Conservation (phyloP, 352 stramenopile species). For the Bremia lactucae region DNA sequence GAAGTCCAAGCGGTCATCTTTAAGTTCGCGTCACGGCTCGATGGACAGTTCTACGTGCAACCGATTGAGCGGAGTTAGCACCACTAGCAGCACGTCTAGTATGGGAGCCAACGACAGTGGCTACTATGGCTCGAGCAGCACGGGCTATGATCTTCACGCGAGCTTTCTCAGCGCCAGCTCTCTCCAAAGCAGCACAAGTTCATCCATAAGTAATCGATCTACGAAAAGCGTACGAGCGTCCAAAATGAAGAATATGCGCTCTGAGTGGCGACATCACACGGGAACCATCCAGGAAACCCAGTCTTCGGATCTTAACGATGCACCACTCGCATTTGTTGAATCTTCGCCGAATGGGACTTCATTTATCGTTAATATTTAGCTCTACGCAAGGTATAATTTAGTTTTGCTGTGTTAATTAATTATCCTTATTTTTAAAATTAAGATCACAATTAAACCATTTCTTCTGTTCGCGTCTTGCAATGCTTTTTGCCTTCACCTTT, state of each 20-base stretch:
- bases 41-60: slow-evolving; percentile 19
- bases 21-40: slow-evolving; percentile 18
- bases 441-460: too few relatives aligned
- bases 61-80: slow-evolving; percentile 16
- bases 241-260: slow-evolving; percentile 26
- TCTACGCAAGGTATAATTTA: slow-evolving; percentile 4
- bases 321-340: slow-evolving; percentile 27
- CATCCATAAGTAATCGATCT: slow-evolving; percentile 8
- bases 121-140: slow-evolving; percentile 8
- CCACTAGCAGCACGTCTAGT: slow-evolving; percentile 18
- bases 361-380: slow-evolving; percentile 56
- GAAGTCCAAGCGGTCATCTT: slow-evolving; percentile 12
- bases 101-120: slow-evolving; percentile 24
- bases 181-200: slow-evolving; percentile 17
- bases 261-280: slow-evolving; percentile 29
- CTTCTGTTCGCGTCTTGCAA: too few relatives aligned
- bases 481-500: slow-evolving; percentile 75
- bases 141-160: slow-evolving; percentile 6
- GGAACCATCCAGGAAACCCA: slow-evolving; percentile 29
- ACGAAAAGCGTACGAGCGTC: slow-evolving; percentile 9
- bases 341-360: slow-evolving; percentile 39
- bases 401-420: too few relatives aligned
- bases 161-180: slow-evolving; percentile 13
- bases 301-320: slow-evolving; percentile 19
- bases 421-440: too few relatives aligned